Evolutionary conservation across 2,329 filamentous ascomycete genomes (phyloP).

Genomic region (Gaeumannomyces tritici): DNA sequence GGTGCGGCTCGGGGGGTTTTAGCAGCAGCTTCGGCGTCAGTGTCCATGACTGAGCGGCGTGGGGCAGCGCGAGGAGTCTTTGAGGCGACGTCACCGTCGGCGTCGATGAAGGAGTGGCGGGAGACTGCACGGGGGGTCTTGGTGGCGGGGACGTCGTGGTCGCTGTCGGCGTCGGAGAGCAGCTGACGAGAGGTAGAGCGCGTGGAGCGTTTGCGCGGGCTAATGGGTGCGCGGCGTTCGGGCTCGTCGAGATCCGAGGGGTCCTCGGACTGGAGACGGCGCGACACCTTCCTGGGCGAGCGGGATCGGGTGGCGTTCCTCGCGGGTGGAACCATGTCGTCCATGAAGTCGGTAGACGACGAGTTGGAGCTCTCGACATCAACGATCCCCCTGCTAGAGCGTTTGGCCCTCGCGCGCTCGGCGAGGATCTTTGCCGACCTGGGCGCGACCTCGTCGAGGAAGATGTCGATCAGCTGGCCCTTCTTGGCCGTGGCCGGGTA

Average conservation of each 20-base stretch:
- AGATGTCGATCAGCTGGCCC: slow-evolving; percentile 72
- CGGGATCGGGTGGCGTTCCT: slow-evolving; percentile 38
- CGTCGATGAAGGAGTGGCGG: background rate
- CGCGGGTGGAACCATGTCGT: slow-evolving; percentile 38
- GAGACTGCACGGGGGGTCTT: background rate
- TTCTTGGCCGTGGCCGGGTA: slow-evolving; percentile 93
- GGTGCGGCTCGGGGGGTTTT: slow-evolving; percentile 16
- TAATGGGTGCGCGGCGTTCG: slow-evolving; percentile 22
- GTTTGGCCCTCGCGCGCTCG: slow-evolving; percentile 67
- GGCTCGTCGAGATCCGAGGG: slow-evolving; percentile 24
- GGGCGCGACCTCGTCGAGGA: slow-evolving; percentile 69
- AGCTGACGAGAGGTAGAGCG: slow-evolving; percentile 46
- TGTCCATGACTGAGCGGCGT: slow-evolving; percentile 28
- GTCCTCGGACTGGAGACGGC: slow-evolving; percentile 44
- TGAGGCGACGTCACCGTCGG: slow-evolving; percentile 5
- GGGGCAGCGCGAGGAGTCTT: slow-evolving; percentile 36
- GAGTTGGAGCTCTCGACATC: slow-evolving; percentile 53
- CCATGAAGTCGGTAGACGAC: slow-evolving; percentile 35
- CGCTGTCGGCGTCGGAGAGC: slow-evolving; percentile 40
- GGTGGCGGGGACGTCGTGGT: slow-evolving; percentile 28
- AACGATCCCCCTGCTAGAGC: slow-evolving; percentile 78
- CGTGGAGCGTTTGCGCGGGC: slow-evolving; percentile 44
- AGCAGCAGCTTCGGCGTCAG: slow-evolving; percentile 28
- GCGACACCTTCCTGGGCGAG: slow-evolving; percentile 44
- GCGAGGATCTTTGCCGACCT: slow-evolving; percentile 69